Base-by-base conservation (phyloP, 2,329 filamentous ascomycete species). In the Trichoderma semiorbis region DNA sequence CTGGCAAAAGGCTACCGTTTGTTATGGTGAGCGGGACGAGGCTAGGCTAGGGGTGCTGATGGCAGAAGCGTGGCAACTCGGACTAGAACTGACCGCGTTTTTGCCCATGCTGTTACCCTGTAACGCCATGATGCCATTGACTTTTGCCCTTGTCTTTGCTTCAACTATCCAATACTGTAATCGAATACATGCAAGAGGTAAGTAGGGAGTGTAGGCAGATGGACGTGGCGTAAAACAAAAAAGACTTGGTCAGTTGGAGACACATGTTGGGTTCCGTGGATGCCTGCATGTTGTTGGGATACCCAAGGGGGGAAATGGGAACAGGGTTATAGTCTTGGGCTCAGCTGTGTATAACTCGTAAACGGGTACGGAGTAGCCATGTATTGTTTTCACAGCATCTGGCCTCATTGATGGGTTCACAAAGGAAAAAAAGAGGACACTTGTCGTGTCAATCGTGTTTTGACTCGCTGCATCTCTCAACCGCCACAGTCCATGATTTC, bases 1-100 rank as follows among this genome's bases (percentile, higher is more conserved):
- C 24, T 16, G 47, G 50, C n/a, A 32, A 30, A 65, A 57, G 32
- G 60, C 24, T 57, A 53, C 43, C 58, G 47, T 55, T 47, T 64
- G 43, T 65, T 64, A 64, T 70, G 55, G 61, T 64, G 60, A 64
- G 68, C 47, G 60, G 43, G 68, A 64, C 60, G 43, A 69, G 66
- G 66, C 66, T 69, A 39, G 34, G 36, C 36, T 39, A 39, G 53
- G 62, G 24, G 7, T 30, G 65, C 18, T 21, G 21, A 12, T 26
- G 50, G 36, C 1, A 16, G 36, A 39, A 39, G 36, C 36, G 36
- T 24, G 18, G 34, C 11, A 28, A 10, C 32, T 34, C 16, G 18
- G 7, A 18, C 28, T 5, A 21, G 6, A 65, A 58, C 69, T 70
- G 69, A 70, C 69, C 69, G 69, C 69, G 69, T 65, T 65, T 70